Evolutionary conservation across 768 basidiomycete species (phyloP), one percentile per base, ranked within the genome.

Genomic region (Mycena rebaudengoi): DNA sequence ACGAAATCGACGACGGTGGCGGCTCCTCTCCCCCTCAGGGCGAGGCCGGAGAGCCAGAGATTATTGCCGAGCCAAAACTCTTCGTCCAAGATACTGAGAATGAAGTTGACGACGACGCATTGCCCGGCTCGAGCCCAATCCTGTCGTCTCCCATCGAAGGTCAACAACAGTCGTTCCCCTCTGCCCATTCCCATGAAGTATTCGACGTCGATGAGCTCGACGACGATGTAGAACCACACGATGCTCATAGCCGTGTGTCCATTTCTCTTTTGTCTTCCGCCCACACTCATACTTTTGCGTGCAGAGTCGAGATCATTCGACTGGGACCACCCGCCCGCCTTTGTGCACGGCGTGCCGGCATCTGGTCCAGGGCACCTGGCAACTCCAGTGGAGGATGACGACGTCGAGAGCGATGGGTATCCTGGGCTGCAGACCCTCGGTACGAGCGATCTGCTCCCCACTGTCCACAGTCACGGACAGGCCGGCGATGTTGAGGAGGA

Each of bases 21-120:
- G 43, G 16, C 26, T 35, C 30, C 4, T 56, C 59, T 12, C 46
- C 41, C 10, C 32, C 46, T 40, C 51, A 40, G 33, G 18, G 29
- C 30, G 16, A 55, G 12, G 40, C 33, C 20, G 65, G 60, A n/a
- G 67, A 67, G 35, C 57, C 66, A 13, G 70, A 70, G 49, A 49
- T 69, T 43, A 60, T 72, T 37, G 57, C 58, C 20, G 33, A 64
- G 23, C n/a, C 29, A 21, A 59, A 2, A 41, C 45, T 16, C n/a
- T n/a, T n/a, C n/a, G n/a, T n/a, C n/a, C n/a, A n/a, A n/a, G n/a
- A n/a, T n/a, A n/a, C n/a, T n/a, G n/a, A n/a, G n/a, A 29, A 20
- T n/a, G 43, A 53, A 11, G 58, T 33, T 29, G 53, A 60, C n/a
- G 59, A 65, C 37, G 64, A 61, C 37, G 46, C 61, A 35, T 46